Evolutionary conservation across 2,329 filamentous ascomycete species (phyloP).

Genomic region (Gyromitra esculenta): DNA sequence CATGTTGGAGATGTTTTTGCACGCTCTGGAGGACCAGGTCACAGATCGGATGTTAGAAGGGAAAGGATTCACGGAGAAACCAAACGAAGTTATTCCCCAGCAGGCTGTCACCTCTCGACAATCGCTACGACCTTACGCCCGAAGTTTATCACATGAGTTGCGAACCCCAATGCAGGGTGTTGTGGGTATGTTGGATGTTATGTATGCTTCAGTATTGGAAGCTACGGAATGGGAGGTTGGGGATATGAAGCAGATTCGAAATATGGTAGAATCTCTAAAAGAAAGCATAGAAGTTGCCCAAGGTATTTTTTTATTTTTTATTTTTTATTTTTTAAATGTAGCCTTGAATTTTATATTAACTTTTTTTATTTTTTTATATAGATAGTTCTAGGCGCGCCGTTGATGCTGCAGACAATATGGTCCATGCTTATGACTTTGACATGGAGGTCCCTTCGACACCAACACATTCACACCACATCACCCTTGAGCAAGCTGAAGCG

Average conservation of each 20-base stretch:
- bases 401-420: conserved; percentile 78
- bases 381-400: conserved; percentile 77
- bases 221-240: conserved; percentile 68
- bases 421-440: conserved; percentile 78
- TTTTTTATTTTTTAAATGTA: neutral
- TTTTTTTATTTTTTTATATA: conserved; percentile 58
- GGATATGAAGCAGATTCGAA: conserved; percentile 60
- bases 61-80: conserved; percentile 61
- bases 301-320: conserved; percentile 62
- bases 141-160: conserved; percentile 76
- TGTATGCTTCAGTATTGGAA: conserved; percentile 77
- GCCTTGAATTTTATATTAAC: conserved; percentile 26
- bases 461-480: conserved; percentile 59
- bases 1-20: conserved; percentile 73
- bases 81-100: conserved; percentile 52
- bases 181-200: conserved; percentile 79
- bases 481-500: conserved; percentile 58
- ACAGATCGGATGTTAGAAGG: conserved; percentile 68
- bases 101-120: conserved; percentile 62
- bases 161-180: conserved; percentile 80
- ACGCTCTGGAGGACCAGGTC: conserved; percentile 74
- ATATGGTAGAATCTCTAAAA: conserved; percentile 71
- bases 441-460: conserved; percentile 77
- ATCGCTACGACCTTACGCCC: conserved; percentile 76
- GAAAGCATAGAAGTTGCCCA: conserved; percentile 77